Conservation (phyloP, 192 early-diverging fungal species). For the Backusella luteola region DNA sequence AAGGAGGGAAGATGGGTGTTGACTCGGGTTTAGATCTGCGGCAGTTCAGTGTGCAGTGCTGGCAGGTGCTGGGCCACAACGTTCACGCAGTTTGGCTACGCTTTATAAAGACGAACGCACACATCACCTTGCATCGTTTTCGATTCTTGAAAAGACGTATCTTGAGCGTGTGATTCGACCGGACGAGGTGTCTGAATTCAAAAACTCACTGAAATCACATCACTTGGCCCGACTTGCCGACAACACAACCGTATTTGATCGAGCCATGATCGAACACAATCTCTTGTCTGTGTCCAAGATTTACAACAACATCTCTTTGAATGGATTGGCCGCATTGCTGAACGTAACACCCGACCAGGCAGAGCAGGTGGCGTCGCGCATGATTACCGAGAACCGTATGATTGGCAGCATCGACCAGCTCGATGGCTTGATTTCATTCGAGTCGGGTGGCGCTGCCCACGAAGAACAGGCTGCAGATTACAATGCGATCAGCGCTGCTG, state of each 20-base stretch:
- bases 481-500: conserved; percentile 27
- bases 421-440: conserved; percentile 82
- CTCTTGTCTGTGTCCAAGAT: conserved; percentile 83
- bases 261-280: conserved; percentile 96
- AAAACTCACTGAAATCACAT: conserved; percentile 68
- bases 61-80: conserved; percentile 87
- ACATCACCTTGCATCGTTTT: conserved; percentile 67
- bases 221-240: conserved; percentile 74
- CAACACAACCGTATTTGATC: conserved; percentile 80
- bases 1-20: too few relatives aligned
- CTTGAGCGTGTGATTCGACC: conserved; percentile 81
- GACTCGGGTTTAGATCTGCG: conserved; percentile 44
- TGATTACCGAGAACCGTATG: conserved; percentile 92
- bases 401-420: conserved; percentile 92
- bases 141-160: conserved; percentile 95
- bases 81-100: conserved; percentile 82
- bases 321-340: conserved; percentile 77
- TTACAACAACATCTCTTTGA: conserved; percentile 91
- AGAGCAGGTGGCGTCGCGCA: conserved; percentile 79
- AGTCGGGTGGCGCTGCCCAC: conserved; percentile 44
- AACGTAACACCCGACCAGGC: conserved; percentile 78
- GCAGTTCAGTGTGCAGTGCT: conserved; percentile 92
- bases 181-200: conserved; percentile 80
- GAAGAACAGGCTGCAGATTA: conserved; percentile 24
- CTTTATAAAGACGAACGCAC: conserved; percentile 92